Evolutionary conservation across 306 rosid genomes (phyloP), one percentile per base, ranked within the genome.

Genomic region (Cercis canadensis): DNA sequence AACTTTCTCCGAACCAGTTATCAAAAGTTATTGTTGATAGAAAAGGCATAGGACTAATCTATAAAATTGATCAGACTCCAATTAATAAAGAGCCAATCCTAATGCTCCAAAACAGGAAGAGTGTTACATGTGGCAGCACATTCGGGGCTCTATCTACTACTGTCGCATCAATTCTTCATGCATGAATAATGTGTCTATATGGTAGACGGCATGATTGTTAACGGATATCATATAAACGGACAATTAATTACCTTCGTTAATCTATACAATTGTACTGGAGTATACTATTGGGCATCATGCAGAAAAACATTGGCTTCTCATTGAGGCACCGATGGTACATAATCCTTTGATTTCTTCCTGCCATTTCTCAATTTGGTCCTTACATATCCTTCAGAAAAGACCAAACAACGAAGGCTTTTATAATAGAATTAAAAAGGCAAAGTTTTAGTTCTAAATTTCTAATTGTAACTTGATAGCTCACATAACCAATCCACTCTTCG

Each of bases 351-450:
- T 85, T 72, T 93, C 92, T 65, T 90, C 89, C 78, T 85, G 92
- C 97, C 98, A 93, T 62, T 87, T 87, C 60, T 90, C 94, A 0
- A 86, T 85, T 50, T 80, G 87, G 75, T 88, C 92, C 81, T 88
- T 87, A 39, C 88, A 92, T 69, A 87, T 83, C 89, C 98, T 87
- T n/a, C n/a, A n/a, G n/a, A n/a, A n/a, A n/a, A n/a, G n/a, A n/a
- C n/a, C n/a, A n/a, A n/a, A n/a, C n/a, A n/a, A n/a, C n/a, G n/a
- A n/a, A n/a, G n/a, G n/a, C n/a, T n/a, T n/a, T n/a, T n/a, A n/a
- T n/a, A n/a, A n/a, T n/a, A n/a, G n/a, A n/a, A n/a, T n/a, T n/a
- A n/a, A n/a, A n/a, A n/a, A n/a, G n/a, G n/a, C n/a, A n/a, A n/a
- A n/a, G n/a, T n/a, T n/a, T n/a, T n/a, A n/a, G n/a, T n/a, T n/a